A percentile compares a stretch with the other conserved stretches of the same genome.
Evolutionary conservation across 2,329 filamentous ascomycete genomes (phyloP).

Genomic region (Fusarium palustre): DNA sequence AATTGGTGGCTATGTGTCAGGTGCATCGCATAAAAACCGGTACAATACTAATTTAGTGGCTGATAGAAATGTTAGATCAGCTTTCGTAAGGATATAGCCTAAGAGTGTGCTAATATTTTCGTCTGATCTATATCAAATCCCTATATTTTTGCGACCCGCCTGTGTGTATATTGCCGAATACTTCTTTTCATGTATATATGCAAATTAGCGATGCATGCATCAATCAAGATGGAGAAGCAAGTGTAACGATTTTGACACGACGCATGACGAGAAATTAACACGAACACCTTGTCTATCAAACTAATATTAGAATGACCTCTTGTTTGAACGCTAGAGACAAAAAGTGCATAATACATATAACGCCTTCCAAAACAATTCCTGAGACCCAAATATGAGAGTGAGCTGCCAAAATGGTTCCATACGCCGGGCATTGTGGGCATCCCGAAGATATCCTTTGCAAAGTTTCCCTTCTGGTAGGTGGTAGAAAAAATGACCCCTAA

Average conservation of each 20-base stretch:
- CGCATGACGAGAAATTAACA: constrained; percentile 43
- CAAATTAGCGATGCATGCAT: constrained; percentile 20
- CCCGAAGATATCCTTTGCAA: constrained; percentile 34
- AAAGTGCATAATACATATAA: constrained; percentile 5
- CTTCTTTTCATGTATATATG: constrained; percentile 21
- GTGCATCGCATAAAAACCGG: too few relatives aligned
- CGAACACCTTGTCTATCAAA: constrained; percentile 38
- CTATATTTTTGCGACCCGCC: too few relatives aligned
- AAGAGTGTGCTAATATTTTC: too few relatives aligned
- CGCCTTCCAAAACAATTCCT: constrained; percentile 5
- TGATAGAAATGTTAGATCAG: too few relatives aligned
- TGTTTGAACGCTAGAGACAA: neutral
- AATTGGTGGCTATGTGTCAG: neutral
- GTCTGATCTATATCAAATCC: too few relatives aligned
- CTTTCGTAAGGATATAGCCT: too few relatives aligned
- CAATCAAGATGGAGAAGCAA: constrained; percentile 6
- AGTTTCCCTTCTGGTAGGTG: too few relatives aligned
- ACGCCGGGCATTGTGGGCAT: constrained; percentile 44
- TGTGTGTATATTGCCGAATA: neutral
- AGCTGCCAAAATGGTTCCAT: constrained; percentile 34
- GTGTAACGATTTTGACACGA: constrained; percentile 42
- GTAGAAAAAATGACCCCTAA: too few relatives aligned
- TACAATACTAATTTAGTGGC: too few relatives aligned
- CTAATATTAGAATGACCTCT: constrained; percentile 2
- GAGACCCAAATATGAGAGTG: constrained; percentile 20